Evolutionary conservation across 2,329 filamentous ascomycete species (phyloP), one percentile per base, ranked within the genome.

Genomic region (Alternaria solani): DNA sequence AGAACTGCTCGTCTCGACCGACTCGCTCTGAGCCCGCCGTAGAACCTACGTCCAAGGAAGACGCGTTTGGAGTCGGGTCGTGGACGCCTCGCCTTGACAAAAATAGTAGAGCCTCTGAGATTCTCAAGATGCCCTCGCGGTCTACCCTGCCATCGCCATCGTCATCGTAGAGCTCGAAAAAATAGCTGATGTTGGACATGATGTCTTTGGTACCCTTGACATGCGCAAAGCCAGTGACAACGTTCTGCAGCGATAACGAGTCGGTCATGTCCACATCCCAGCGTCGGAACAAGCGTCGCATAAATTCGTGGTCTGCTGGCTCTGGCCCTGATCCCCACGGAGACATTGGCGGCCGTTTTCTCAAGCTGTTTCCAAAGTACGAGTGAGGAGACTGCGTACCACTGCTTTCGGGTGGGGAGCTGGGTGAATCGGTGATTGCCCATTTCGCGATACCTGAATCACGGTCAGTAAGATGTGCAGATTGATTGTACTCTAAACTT

Each of bases 101-200:
- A 79, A 99, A 99, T 2, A 99, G 82, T 32, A 99, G 82, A 0
- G 94, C 93, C 79, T 99, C 95, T 0, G 94, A 97, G 75, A 99
- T 98, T 46, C 93, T 86, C 44, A 99, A 79, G 59, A 99, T 99
- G 6, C 95, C 95, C 78, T 99, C 95, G 11, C 95, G 88, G 73
- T 98, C 95, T 5, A 99, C 94, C 69, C 88, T 93, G 26, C 95
- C 95, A 75, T 97, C 93, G 1, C 89, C 87, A 71, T 94, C 91
- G 67, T 99, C 94, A 75, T 99, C 95, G 77, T 98, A 97, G 0
- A 99, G 87, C 72, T 97, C 92, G 70, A 99, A 99, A 78, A 99
- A 98, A 80, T 98, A 98, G 61, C 89, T 95, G 73, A 99, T 98
- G 59, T 92, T 95, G 30, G 92, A 92, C 94, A 99, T 97, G 67